A percentile compares a stretch with the other conserved stretches of the same genome.
phyloP scores from a whole-genome alignment of 2,329 filamentous ascomycete genomes.

The Ophiocordyceps camponoti-saundersi region DNA sequence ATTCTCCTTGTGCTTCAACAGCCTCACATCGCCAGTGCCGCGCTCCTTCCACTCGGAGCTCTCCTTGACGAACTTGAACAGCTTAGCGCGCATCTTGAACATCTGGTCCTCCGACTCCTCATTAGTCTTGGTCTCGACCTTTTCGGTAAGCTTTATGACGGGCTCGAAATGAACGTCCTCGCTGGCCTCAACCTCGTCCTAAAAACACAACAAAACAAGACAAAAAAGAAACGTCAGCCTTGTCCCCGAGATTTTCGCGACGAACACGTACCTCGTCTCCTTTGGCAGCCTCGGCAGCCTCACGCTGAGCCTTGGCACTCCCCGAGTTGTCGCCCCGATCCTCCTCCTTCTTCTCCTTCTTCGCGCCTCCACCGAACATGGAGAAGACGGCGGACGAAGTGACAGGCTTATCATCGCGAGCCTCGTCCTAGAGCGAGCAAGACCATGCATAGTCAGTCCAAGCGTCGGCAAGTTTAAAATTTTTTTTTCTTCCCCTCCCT shows the following conservation, averaged over 20 bases:
- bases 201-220: slow-evolving; percentile 2
- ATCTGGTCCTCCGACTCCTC: slow-evolving; percentile 94
- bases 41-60: slow-evolving; percentile 97
- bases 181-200: slow-evolving; percentile 70
- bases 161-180: slow-evolving; percentile 95
- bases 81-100: slow-evolving; percentile 99
- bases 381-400: slow-evolving; percentile 65
- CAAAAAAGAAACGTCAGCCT: neutral
- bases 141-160: slow-evolving; percentile 88
- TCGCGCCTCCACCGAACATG: slow-evolving; percentile 95
- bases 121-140: slow-evolving; percentile 94
- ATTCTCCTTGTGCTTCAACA: slow-evolving; percentile 98
- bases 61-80: slow-evolving; percentile 94
- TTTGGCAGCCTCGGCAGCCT: slow-evolving; percentile 40
- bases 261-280: slow-evolving; percentile 33
- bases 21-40: slow-evolving; percentile 85
- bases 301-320: slow-evolving; percentile 64
- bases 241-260: neutral
- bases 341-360: slow-evolving; percentile 86
- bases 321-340: slow-evolving; percentile 76
- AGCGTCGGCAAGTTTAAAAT: neutral
- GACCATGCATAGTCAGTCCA: neutral
- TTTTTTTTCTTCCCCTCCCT: neutral
- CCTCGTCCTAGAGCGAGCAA: slow-evolving; percentile 4
- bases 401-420: slow-evolving; percentile 16